Evolutionary conservation across 2,329 filamentous ascomycete genomes (phyloP).

Genomic region (Colletotrichum tanaceti): DNA sequence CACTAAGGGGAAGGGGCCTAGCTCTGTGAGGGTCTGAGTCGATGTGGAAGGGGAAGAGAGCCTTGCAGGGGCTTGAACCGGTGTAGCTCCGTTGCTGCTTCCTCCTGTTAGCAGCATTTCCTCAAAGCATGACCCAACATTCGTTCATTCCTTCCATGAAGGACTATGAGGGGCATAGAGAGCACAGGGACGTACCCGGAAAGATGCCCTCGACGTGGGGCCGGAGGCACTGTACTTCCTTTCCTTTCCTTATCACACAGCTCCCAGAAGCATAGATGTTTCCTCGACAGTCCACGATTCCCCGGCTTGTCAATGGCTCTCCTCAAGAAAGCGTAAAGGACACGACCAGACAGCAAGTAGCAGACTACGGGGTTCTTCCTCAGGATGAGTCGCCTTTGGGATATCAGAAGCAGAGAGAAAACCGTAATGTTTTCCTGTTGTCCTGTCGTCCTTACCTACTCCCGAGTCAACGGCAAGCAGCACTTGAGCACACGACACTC

Average conservation of each 20-base stretch:
- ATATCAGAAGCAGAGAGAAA: not conserved
- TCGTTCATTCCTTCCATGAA: constrained; percentile 6
- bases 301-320: not conserved
- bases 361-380: not conserved
- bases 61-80: constrained; percentile 7
- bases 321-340: not conserved
- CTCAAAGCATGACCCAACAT: not conserved
- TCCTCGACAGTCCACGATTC: not conserved
- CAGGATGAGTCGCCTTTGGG: not conserved
- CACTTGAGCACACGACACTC: not conserved
- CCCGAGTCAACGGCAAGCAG: not conserved
- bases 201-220: not conserved
- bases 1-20: not conserved
- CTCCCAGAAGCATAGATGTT: not conserved
- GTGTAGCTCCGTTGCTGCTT: constrained; percentile 13
- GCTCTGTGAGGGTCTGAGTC: not conserved
- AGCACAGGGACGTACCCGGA: not conserved
- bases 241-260: not conserved
- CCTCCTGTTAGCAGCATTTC: constrained; percentile 17
- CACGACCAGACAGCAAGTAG: not conserved
- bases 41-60: constrained; percentile 5
- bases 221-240: no score
- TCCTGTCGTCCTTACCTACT: no score
- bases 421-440: not conserved
- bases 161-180: not conserved